Evolutionary conservation across 2,329 filamentous ascomycete genomes (phyloP).

Genomic region (Cercospora citrullina): DNA sequence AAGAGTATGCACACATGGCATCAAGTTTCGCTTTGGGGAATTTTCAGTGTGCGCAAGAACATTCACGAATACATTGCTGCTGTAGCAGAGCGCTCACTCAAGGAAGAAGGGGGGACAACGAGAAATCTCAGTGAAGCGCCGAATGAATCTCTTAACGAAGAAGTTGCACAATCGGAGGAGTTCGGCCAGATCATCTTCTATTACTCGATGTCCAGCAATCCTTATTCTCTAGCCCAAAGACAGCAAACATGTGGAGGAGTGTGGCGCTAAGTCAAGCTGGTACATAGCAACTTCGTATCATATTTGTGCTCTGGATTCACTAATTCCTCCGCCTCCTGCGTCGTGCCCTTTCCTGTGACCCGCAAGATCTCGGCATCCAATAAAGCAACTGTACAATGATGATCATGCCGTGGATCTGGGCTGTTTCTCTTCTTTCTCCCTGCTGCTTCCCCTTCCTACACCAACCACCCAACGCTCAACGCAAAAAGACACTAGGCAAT

Average conservation of each 20-base stretch:
- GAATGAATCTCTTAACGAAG: background rate
- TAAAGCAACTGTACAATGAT: background rate
- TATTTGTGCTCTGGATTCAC: background rate
- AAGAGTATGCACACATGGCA: background rate
- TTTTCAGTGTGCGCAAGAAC: background rate
- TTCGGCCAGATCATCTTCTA: background rate
- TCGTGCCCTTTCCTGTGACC: background rate
- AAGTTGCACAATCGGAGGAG: background rate
- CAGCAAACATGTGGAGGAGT: background rate
- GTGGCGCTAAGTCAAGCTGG: background rate
- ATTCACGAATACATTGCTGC: background rate
- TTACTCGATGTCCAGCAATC: background rate
- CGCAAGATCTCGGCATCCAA: background rate
- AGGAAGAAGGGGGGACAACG: background rate
- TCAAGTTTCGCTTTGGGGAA: background rate
- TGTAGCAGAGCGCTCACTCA: background rate
- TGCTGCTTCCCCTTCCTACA: background rate
- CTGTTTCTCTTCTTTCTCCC: background rate
- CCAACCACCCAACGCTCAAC: background rate
- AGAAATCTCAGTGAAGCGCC: background rate
- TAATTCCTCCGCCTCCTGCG: background rate
- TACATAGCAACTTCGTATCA: background rate
- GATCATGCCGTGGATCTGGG: background rate
- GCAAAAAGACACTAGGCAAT: background rate
- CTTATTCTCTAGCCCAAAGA: background rate